A percentile compares a stretch with the other conserved stretches of the same genome.
These are phyloP conservation scores for Iberis pinnata DNA, from an alignment of 345 rosid genomes.

Conservation along the genomic window DNA sequence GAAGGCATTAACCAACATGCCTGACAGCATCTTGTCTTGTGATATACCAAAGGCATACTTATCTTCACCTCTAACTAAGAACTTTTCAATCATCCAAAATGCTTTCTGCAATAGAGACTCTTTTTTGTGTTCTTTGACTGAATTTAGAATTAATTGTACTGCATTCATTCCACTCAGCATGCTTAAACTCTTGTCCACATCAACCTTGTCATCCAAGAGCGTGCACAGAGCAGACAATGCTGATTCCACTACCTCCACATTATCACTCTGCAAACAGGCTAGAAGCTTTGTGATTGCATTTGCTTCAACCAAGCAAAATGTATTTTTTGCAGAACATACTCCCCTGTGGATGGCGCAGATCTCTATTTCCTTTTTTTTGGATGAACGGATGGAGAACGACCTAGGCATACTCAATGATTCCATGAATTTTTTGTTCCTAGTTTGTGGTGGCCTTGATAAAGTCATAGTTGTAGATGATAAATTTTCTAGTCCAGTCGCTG, in stretches of 20 bases:
- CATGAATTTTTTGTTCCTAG: slow-evolving; percentile 38
- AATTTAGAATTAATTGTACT: slow-evolving; percentile 48
- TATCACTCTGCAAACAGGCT: slow-evolving; percentile 69
- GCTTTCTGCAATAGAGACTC: slow-evolving; percentile 71
- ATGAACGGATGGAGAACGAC: slow-evolving; percentile 38
- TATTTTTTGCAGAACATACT: slow-evolving; percentile 62
- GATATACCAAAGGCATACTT: slow-evolving; percentile 53
- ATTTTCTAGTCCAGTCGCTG: slow-evolving; percentile 74
- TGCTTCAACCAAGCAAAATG: slow-evolving; percentile 85
- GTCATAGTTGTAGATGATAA: slow-evolving; percentile 59
- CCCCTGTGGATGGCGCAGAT: slow-evolving; percentile 76
- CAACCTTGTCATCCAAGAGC: slow-evolving; percentile 74
- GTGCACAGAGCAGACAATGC: slow-evolving; percentile 77
- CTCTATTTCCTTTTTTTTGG: slow-evolving; percentile 38
- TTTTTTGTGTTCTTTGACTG: slow-evolving; percentile 53
- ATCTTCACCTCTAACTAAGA: slow-evolving; percentile 57
- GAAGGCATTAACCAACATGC: slow-evolving; percentile 60
- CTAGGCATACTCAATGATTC: slow-evolving; percentile 40
- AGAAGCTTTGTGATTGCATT: slow-evolving; percentile 66
- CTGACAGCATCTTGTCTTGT: slow-evolving; percentile 57
- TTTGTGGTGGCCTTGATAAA: slow-evolving; percentile 47
- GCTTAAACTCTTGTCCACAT: slow-evolving; percentile 54
- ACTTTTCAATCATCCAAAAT: slow-evolving; percentile 79
- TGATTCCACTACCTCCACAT: slow-evolving; percentile 67
- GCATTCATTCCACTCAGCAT: slow-evolving; percentile 54